These are phyloP conservation scores for Geranomyces michiganensis DNA, from an alignment of 192 early-diverging fungal genomes.

Conservation along the genomic window DNA sequence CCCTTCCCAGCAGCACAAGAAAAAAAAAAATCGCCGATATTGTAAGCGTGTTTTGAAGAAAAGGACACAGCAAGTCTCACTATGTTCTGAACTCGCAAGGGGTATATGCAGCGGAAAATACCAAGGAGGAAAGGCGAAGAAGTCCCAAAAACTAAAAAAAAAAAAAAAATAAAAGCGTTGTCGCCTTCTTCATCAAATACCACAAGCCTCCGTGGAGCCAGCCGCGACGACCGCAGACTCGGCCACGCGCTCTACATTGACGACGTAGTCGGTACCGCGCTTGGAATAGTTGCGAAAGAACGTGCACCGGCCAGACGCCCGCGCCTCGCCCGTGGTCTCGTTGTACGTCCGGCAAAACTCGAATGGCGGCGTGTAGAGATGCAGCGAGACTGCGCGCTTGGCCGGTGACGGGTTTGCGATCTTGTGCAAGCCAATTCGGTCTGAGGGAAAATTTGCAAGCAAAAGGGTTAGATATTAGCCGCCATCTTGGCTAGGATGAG, in stretches of 20 bases:
- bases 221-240: neutral
- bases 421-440: constrained; percentile 87
- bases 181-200: neutral
- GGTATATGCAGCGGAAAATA: too few species aligned
- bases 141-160: too few species aligned
- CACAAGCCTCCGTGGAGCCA: neutral
- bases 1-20: too few species aligned
- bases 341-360: constrained; percentile 83
- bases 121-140: too few species aligned
- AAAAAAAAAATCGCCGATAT: too few species aligned
- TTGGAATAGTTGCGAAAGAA: constrained; percentile 48
- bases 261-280: too few species aligned
- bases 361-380: constrained; percentile 89
- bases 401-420: constrained; percentile 66
- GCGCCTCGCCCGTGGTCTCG: constrained; percentile 68
- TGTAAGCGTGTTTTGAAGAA: too few species aligned
- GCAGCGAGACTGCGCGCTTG: constrained; percentile 75
- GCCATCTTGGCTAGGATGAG: too few species aligned
- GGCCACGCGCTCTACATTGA: too few species aligned
- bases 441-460: constrained; percentile 16
- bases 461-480: neutral
- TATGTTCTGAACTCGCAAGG: too few species aligned
- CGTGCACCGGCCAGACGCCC: constrained; percentile 59
- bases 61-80: too few species aligned
- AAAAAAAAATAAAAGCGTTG: too few species aligned